A percentile compares a stretch with the other conserved stretches of the same genome.
Conservation (phyloP, 305 asterid genomes). For the Fraxinus sp. region DNA sequence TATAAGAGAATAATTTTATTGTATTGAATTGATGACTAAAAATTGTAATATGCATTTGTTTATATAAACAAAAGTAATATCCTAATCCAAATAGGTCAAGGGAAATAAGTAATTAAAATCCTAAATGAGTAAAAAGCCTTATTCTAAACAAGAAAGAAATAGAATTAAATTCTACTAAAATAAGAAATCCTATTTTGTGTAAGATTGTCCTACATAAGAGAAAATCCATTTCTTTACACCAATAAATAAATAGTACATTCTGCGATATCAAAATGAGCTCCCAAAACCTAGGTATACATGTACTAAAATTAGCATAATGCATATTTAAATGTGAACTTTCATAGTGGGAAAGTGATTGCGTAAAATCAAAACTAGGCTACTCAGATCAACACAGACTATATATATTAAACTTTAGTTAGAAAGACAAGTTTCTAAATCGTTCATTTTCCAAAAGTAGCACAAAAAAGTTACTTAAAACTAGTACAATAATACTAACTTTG, state of each 20-base stretch:
- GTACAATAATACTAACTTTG: not conserved
- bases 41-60: not conserved
- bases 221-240: not conserved
- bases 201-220: not conserved
- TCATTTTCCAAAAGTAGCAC: not conserved
- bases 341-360: not conserved
- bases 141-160: not conserved
- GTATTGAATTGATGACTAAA: not conserved
- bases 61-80: not conserved
- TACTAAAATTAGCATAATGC: not conserved
- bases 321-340: not conserved
- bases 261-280: not conserved
- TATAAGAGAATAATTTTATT: no score
- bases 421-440: not conserved
- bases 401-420: not conserved
- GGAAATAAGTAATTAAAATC: not conserved
- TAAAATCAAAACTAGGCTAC: not conserved
- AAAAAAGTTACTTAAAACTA: not conserved
- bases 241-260: not conserved
- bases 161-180: not conserved
- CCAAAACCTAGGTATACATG: not conserved
- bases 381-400: not conserved
- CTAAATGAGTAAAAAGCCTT: not conserved
- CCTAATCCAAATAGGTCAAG: not conserved
- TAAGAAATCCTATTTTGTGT: not conserved